Percentiles rank a stretch among this genome's conserved stretches.
Evolutionary conservation across 805 yeast species (phyloP).

Genomic region (Wickerhamiella nectarea): DNA sequence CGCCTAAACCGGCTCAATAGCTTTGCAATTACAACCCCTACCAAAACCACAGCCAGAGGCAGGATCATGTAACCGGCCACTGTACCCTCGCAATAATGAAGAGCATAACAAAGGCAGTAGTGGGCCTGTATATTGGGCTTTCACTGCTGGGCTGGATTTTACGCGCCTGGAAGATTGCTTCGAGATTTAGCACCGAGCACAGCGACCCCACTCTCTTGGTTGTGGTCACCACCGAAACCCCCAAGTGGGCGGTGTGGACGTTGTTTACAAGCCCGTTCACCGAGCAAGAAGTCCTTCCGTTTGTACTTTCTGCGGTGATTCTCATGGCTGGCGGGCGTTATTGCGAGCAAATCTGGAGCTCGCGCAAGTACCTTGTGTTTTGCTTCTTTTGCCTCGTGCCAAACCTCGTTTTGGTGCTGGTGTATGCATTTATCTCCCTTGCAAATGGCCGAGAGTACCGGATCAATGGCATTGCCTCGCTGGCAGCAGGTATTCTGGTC

Average conservation of each 20-base stretch:
- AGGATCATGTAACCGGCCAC: constrained; percentile 9
- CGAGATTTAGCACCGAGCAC: constrained; percentile 1
- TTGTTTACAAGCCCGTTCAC: constrained; percentile 35
- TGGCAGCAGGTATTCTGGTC: constrained; percentile 44
- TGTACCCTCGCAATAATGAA: constrained; percentile 4
- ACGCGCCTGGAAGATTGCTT: constrained; percentile 5
- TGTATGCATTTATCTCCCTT: constrained; percentile 7
- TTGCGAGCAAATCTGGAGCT: constrained; percentile 54
- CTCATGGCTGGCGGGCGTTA: constrained; percentile 45
- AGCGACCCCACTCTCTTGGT: constrained; percentile 11
- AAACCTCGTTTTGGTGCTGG: constrained; percentile 11
- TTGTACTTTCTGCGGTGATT: constrained; percentile 28
- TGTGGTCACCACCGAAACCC: constrained; percentile 18
- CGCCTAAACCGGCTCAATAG: not conserved
- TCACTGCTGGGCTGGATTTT: constrained; percentile 4
- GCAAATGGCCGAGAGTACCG: constrained; percentile 23
- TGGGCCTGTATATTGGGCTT: constrained; percentile 5
- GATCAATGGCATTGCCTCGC: constrained; percentile 38
- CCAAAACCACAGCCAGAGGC: constrained; percentile 2
- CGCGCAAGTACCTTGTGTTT: constrained; percentile 38
- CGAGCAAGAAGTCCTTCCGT: constrained; percentile 32
- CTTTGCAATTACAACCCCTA: constrained; percentile 5
- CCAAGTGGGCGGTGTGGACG: constrained; percentile 31
- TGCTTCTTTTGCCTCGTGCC: constrained; percentile 18
- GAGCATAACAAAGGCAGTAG: constrained; percentile 4